Conservation (phyloP, 2,329 filamentous ascomycete genomes). For the Colletotrichum sp. region DNA sequence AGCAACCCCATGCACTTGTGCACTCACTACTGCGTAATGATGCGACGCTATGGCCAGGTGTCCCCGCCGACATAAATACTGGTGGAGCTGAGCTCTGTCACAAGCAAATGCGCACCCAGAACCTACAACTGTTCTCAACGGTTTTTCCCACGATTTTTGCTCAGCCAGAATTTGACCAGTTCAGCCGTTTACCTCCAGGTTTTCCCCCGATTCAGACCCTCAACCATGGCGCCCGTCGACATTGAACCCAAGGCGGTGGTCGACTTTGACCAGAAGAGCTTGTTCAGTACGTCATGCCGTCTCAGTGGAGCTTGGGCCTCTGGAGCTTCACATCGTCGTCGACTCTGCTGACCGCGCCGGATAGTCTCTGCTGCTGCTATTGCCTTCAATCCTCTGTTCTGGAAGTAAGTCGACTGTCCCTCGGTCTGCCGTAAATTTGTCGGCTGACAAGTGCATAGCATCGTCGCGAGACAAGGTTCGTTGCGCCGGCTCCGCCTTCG, state of each 20-base stretch:
- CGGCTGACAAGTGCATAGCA: conserved; percentile 57
- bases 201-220: background rate
- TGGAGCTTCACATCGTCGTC: background rate
- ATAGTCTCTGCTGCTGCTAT: conserved; percentile 82
- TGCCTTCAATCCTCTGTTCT: conserved; percentile 97
- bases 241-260: conserved; percentile 51
- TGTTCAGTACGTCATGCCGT: conserved; percentile 60
- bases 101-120: conserved; percentile 1
- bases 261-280: conserved; percentile 70
- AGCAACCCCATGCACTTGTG: background rate
- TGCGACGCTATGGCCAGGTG: conserved; percentile 21
- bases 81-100: conserved; percentile 17
- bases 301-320: conserved; percentile 13
- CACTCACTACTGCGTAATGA: conserved; percentile 11
- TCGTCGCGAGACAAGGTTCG: conserved; percentile 81
- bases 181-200: background rate
- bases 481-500: background rate
- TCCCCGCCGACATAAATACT: conserved; percentile 12
- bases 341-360: conserved; percentile 7
- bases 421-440: conserved; percentile 9
- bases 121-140: conserved; percentile 14
- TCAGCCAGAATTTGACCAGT: background rate
- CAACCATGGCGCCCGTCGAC: conserved; percentile 42
- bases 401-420: conserved; percentile 78
- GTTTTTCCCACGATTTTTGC: conserved; percentile 2